phyloP scores from a whole-genome alignment of 768 basidiomycete genomes.

The Kwoniella bestiolae region DNA sequence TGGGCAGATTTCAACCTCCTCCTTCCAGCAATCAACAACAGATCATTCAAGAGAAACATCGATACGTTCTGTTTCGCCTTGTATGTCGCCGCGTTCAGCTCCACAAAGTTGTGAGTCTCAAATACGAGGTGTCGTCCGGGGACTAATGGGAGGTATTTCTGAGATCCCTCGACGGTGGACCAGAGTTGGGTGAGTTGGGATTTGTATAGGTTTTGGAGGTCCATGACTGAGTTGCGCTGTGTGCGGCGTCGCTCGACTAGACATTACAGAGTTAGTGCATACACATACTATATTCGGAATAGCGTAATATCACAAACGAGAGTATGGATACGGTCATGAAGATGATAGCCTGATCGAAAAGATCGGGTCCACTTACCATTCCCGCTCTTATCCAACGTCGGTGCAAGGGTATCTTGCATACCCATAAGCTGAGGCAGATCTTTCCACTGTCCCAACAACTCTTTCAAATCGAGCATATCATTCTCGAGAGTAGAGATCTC shows the following conservation, averaged over 20 bases:
- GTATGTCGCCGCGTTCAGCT: conserved; percentile 93
- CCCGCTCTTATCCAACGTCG: conserved; percentile 49
- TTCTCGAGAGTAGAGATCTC: conserved; percentile 95
- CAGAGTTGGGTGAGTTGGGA: conserved; percentile 92
- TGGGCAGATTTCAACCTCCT: conserved; percentile 62
- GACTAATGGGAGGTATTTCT: conserved; percentile 89
- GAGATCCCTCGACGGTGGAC: conserved; percentile 86
- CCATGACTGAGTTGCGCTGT: conserved; percentile 89
- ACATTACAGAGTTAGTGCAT: conserved; percentile 14
- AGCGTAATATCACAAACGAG: not conserved
- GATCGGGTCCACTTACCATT: conserved; percentile 32
- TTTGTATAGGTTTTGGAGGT: conserved; percentile 89
- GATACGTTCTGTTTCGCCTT: conserved; percentile 84
- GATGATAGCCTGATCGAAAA: not conserved
- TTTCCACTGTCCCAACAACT: conserved; percentile 91
- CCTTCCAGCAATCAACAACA: conserved; percentile 78
- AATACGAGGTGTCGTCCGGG: conserved; percentile 88
- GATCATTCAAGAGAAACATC: conserved; percentile 89
- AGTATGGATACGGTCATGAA: not conserved
- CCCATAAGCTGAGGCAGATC: conserved; percentile 90
- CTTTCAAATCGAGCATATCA: conserved; percentile 96
- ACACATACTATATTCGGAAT: conserved; percentile 53
- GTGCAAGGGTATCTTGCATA: conserved; percentile 67
- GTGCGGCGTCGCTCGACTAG: conserved; percentile 65
- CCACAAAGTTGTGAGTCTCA: conserved; percentile 79